Base-by-base conservation (phyloP, 805 yeast genomes). In the Yamadazyma olivae region DNA sequence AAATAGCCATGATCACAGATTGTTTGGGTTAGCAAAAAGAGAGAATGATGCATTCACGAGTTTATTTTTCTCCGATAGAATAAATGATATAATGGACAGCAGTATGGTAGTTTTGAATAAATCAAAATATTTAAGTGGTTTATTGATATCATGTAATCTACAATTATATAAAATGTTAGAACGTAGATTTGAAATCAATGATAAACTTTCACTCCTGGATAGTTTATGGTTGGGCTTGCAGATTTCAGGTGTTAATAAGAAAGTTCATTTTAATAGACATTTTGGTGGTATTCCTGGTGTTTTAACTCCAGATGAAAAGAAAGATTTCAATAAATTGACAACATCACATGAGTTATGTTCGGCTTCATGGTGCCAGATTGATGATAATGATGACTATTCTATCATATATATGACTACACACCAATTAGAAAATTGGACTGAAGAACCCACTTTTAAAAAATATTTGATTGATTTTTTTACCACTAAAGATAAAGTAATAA, bases 331-430 rank as follows among this genome's bases (percentile, higher is more conserved):
- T 1, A 33, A 38, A 7, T 37, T 48, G 4, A 50, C 56, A 1
- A 27, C 41, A 13, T 48, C 68, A 4, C 41, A 46, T 4, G 69
- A 64, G 37, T 35, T 64, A 6, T 64, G 70, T 39, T 60, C 67
- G 9, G 43, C 64, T 12, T 60, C 67, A 10, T 62, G 68, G 67
- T 64, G 57, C 4, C 69, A 63, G 40, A 27, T 59, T 2, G 46
- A 45, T 28, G 61, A 49, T 16, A 38, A 18, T 2, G 61, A 61
- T 30, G 53, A 49, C 25, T 36, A 36, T 28, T 40, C 48, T 2
- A 41, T 64, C 19, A 23, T 60, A 7, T 64, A 59, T 37, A 51
- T 58, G 6, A 61, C 69, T 4, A 43, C 58, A 3, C 64, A 60
- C 39, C 70, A 64, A 39, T 45, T 61, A n/a, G 63, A 62, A 32